phyloP scores from a whole-genome alignment of 2,329 filamentous ascomycete species.

The Neopestalotiopsis sp. region DNA sequence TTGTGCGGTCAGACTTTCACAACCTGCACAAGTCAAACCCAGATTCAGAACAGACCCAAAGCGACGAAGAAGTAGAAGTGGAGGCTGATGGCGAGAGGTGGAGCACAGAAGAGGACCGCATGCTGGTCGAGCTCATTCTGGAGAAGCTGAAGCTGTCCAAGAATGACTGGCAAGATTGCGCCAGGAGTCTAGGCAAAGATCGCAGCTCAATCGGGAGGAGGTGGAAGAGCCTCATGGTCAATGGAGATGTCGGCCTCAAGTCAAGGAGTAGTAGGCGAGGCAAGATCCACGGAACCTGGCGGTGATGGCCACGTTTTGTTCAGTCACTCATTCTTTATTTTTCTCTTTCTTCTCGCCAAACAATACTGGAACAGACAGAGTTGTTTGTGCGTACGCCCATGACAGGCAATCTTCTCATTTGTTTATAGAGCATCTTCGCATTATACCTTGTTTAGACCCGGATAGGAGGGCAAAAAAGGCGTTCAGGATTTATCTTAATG shows the following conservation, averaged over 20 bases:
- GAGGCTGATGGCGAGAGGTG: constrained; percentile 56
- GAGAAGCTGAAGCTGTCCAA: constrained; percentile 70
- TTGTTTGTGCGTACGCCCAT: neutral
- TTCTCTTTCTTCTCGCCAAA: neutral
- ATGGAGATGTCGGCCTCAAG: constrained; percentile 66
- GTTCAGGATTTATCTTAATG: neutral
- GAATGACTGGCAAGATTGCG: constrained; percentile 71
- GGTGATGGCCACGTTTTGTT: constrained; percentile 38
- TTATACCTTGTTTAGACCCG: neutral
- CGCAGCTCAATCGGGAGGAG: constrained; percentile 59
- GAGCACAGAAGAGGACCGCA: constrained; percentile 67
- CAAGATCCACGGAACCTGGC: constrained; percentile 61
- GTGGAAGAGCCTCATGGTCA: constrained; percentile 67
- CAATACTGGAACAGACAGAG: neutral
- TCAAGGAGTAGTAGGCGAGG: constrained; percentile 45
- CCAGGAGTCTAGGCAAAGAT: constrained; percentile 66
- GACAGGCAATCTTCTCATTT: neutral
- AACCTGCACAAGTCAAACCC: constrained; percentile 44
- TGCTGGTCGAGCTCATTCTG: constrained; percentile 70
- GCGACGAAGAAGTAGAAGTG: constrained; percentile 46
- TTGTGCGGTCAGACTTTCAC: constrained; percentile 65
- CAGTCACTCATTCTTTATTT: neutral
- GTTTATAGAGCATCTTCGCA: neutral
- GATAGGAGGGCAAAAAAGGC: neutral
- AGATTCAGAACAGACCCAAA: constrained; percentile 29